phyloP scores from a whole-genome alignment of 352 stramenopile genomes.

The Pythium folliculosum region DNA sequence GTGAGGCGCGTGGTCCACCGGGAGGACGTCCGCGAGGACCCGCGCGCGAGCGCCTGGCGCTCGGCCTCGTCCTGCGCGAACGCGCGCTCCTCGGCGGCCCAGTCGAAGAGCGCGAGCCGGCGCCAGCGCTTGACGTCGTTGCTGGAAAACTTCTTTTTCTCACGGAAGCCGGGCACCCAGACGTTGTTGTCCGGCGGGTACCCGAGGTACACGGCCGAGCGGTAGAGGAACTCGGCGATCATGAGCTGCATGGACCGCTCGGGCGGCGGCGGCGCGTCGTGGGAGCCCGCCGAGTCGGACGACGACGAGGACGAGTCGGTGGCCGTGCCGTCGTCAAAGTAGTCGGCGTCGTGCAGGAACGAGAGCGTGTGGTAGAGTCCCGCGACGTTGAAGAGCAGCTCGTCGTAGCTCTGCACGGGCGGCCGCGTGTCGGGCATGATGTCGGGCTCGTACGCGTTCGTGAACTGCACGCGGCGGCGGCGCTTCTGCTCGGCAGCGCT shows the following conservation, averaged over 20 bases:
- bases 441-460: constrained; percentile 27
- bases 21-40: not conserved
- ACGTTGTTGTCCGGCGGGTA: constrained; percentile 51
- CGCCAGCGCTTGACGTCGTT: constrained; percentile 83
- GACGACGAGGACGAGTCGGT: constrained; percentile 19
- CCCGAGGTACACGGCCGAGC: constrained; percentile 66
- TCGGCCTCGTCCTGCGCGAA: constrained; percentile 6
- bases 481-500: not conserved
- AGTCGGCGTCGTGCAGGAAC: constrained; percentile 22
- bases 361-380: constrained; percentile 30
- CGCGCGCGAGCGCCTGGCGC: not conserved
- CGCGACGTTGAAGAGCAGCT: constrained; percentile 30
- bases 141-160: constrained; percentile 67
- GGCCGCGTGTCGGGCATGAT: constrained; percentile 20
- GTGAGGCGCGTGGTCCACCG: not conserved
- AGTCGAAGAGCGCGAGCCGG: constrained; percentile 71
- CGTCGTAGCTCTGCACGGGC: constrained; percentile 26
- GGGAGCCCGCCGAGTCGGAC: not conserved
- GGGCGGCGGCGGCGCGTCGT: constrained; percentile 19
- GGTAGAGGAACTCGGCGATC: constrained; percentile 81
- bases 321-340: constrained; percentile 7
- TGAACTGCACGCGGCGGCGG: constrained; percentile 21
- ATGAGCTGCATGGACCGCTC: constrained; percentile 76
- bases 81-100: constrained; percentile 57
- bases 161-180: constrained; percentile 65